Conservation (phyloP, 2,329 filamentous ascomycete genomes). For the Leptosphaerulina australis region DNA sequence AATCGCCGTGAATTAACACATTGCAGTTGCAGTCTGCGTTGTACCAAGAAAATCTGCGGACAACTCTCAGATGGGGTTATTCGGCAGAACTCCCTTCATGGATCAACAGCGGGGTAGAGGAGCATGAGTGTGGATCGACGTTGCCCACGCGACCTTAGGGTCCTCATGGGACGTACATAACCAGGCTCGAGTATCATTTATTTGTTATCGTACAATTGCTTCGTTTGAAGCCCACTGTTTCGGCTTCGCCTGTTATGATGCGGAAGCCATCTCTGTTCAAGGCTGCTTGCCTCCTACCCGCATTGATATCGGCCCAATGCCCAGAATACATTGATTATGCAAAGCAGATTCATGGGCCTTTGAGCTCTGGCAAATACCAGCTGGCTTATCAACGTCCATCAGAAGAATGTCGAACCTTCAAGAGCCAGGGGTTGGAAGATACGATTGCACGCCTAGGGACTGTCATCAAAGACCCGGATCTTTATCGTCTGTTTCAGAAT, state of each 20-base stretch:
- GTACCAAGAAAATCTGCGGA: no score
- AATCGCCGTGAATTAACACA: no score
- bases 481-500: slow-evolving; percentile 74
- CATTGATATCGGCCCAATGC: slow-evolving; percentile 45
- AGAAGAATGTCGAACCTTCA: slow-evolving; percentile 55
- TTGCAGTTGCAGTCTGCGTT: no score
- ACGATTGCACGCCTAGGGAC: slow-evolving; percentile 43
- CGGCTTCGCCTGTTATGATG: slow-evolving; percentile 30
- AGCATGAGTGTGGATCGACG: slow-evolving; percentile 28
- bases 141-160: slow-evolving; percentile 7
- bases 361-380: slow-evolving; percentile 52
- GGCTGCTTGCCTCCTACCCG: slow-evolving; percentile 23
- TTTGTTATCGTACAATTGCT: slow-evolving; percentile 1
- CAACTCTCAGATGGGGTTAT: no score
- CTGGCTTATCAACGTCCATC: slow-evolving; percentile 55
- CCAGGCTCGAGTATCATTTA: background rate
- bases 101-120: slow-evolving; percentile 42
- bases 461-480: slow-evolving; percentile 61
- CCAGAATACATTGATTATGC: slow-evolving; percentile 55
- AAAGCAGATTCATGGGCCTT: slow-evolving; percentile 50
- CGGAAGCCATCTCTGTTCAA: slow-evolving; percentile 24
- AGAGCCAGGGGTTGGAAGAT: slow-evolving; percentile 52
- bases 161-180: slow-evolving; percentile 8
- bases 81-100: slow-evolving; percentile 21
- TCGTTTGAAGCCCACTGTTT: background rate